Evolutionary conservation across 2,329 filamentous ascomycete species (phyloP), one percentile per base, ranked within the genome.

Genomic region (Lecanicillium sp.): DNA sequence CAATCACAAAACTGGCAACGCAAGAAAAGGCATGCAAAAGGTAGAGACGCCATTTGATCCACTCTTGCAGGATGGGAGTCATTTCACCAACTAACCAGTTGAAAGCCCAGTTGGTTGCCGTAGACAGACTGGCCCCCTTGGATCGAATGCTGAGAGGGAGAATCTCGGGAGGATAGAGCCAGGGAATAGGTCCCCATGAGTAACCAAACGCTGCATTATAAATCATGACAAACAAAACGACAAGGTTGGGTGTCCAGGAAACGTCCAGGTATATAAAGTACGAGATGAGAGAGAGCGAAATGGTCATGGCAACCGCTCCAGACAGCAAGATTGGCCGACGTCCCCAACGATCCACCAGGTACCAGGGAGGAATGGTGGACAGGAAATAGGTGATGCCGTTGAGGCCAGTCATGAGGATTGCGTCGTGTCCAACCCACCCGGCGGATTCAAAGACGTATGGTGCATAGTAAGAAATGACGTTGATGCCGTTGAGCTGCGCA

Each of bases 121-220:
- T 96, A 44, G 90, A 95, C 58, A 98, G 64, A 73, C 88, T 95
- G 38, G 92, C 90, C 44, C 92, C 92, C 70, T 96, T 96, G 43
- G 90, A 94, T 53, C 92, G 82, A 57, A 96, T 95, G 68, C 88
- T 95, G 44, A 98, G 71, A 4, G 92, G 92, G 31, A 98, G 71
- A 45, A 98, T 98, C 71, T 98, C 92, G n/a, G 92, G 92, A 12
- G 92, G 92, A 59, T 96, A 96, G 13, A 98, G 70, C 92, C 92
- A 98, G 8, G 92, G 92, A 45, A 98, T 94, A 1, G 92, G 92
- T 14, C 92, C 92, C 92, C 92, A 98, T 13, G 74, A 78, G 56
- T 89, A 94, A 34, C 92, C 92, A 58, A 96, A 98, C 7, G 92
- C 85, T 5, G 90, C 92, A 54, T 98, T 98, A 67, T 96, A 98